Percentiles rank a stretch among this genome's conserved stretches.
Evolutionary conservation across 202 grass and related monocot species (phyloP).

Genomic region (Tripidium arundinaceum): DNA sequence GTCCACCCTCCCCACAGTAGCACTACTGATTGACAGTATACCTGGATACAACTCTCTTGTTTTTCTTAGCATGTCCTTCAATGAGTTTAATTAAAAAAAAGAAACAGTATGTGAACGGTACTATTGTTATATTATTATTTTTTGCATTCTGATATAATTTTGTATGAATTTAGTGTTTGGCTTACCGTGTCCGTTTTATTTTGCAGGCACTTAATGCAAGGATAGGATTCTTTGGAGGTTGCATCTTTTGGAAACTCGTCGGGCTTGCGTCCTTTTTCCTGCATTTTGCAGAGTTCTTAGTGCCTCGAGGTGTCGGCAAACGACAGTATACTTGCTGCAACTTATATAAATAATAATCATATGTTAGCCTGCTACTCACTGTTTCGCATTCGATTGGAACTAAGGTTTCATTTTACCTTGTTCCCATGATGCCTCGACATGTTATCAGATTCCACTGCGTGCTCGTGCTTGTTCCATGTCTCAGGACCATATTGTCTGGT

Average conservation of each 20-base stretch:
- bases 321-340: background rate
- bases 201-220: slow-evolving; percentile 57
- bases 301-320: background rate
- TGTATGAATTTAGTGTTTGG: background rate
- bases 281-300: background rate
- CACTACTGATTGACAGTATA: background rate
- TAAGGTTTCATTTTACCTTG: background rate
- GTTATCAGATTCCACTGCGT: background rate
- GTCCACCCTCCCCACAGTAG: background rate
- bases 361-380: background rate
- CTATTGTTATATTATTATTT: background rate
- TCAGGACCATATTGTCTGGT: too few species aligned
- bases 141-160: background rate
- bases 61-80: background rate
- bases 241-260: slow-evolving; percentile 23
- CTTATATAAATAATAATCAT: slow-evolving; percentile 21
- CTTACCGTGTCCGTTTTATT: background rate
- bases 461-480: background rate
- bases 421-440: background rate
- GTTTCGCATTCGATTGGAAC: background rate
- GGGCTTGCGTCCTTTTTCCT: background rate
- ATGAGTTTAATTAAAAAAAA: background rate
- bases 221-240: slow-evolving; percentile 28
- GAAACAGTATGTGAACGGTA: too few species aligned
- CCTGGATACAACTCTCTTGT: background rate